These are phyloP conservation scores for Balansia obtecta DNA, from an alignment of 2,329 filamentous ascomycete genomes.

Conservation along the genomic window DNA sequence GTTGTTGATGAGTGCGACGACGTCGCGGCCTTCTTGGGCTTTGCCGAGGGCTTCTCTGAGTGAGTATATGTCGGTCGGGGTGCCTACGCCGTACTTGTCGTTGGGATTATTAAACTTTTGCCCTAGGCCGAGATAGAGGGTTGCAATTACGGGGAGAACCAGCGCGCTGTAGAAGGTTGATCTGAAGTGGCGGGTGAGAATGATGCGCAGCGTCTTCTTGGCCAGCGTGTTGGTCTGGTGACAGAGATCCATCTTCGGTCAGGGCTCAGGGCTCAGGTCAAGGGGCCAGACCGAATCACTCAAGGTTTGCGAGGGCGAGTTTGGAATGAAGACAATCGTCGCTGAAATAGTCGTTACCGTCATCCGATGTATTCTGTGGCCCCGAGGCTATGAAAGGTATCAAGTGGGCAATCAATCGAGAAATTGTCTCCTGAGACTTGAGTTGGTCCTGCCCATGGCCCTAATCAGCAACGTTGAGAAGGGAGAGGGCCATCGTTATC, in stretches of 20 bases:
- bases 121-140: constrained; percentile 50
- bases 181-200: constrained; percentile 36
- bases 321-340: too few species aligned
- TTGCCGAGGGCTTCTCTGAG: constrained; percentile 48
- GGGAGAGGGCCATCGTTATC: too few species aligned
- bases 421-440: too few species aligned
- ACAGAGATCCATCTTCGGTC: constrained; percentile 30
- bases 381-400: too few species aligned
- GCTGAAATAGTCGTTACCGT: too few species aligned
- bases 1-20: constrained; percentile 63
- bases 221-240: constrained; percentile 43
- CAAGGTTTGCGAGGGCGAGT: too few species aligned
- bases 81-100: constrained; percentile 58
- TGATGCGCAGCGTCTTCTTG: constrained; percentile 45
- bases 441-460: too few species aligned
- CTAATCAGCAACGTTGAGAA: too few species aligned
- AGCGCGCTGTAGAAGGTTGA: constrained; percentile 42
- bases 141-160: constrained; percentile 41
- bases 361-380: too few species aligned
- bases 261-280: too few species aligned
- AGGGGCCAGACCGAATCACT: too few species aligned
- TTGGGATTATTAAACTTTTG: constrained; percentile 69
- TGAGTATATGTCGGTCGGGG: constrained; percentile 45
- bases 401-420: too few species aligned
- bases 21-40: constrained; percentile 44